Evolutionary conservation across 108 stramenopile genomes (phyloP).

Genomic region (Aurantiochytrium sp.): DNA sequence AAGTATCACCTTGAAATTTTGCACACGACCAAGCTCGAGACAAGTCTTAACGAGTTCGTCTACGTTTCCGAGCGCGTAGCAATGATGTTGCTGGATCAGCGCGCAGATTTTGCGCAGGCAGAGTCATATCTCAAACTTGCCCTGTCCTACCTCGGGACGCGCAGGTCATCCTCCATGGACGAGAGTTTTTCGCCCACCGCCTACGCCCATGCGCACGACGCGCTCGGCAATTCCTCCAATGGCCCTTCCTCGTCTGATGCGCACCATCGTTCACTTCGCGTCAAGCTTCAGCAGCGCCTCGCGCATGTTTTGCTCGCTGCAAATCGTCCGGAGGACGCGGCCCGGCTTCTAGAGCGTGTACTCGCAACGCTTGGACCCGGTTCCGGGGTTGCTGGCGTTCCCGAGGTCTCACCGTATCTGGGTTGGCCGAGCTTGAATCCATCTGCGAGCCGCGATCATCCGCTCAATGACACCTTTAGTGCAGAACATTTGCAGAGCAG

Average conservation of each 20-base stretch:
- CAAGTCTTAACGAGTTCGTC: background rate
- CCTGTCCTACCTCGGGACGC: background rate
- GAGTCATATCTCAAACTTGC: conserved; percentile 5
- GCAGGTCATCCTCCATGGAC: background rate
- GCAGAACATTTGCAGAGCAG: background rate
- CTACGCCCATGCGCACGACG: background rate
- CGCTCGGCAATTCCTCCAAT: background rate
- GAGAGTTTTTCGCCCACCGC: background rate
- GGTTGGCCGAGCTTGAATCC: background rate
- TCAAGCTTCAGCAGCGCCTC: conserved; percentile 13
- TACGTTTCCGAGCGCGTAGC: background rate
- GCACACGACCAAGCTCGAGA: conserved; percentile 9
- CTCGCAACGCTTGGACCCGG: background rate
- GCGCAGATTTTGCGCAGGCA: background rate
- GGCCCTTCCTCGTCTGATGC: background rate
- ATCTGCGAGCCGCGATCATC: background rate
- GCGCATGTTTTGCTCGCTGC: background rate
- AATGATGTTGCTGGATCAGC: conserved; percentile 7
- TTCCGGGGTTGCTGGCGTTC: background rate
- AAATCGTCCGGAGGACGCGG: background rate
- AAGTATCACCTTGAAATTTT: conserved; percentile 1
- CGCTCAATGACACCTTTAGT: background rate
- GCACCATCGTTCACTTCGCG: background rate
- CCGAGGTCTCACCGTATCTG: background rate
- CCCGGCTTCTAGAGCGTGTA: background rate